Evolutionary conservation across 495 filamentous ascomycete species (phyloP).

Genomic region (Xylaria venustula): DNA sequence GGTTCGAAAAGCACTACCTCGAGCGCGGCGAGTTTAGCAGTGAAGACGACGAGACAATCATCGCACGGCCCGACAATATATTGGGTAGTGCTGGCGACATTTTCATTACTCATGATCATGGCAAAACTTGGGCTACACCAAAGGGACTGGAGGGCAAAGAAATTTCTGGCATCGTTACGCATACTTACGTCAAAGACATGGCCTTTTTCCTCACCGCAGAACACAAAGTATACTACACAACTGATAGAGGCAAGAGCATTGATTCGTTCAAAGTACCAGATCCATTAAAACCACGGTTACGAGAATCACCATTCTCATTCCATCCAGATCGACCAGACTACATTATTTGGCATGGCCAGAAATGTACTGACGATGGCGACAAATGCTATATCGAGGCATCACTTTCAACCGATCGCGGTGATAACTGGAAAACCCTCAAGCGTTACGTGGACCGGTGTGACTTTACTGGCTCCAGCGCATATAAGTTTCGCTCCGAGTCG

Average conservation of each 20-base stretch:
- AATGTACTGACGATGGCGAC: conserved; percentile 59
- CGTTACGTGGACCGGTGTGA: conserved; percentile 73
- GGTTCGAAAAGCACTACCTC: conserved; percentile 72
- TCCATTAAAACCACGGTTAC: conserved; percentile 27
- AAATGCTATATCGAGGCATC: conserved; percentile 71
- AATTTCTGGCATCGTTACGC: conserved; percentile 67
- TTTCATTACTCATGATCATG: conserved; percentile 76
- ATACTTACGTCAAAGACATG: conserved; percentile 73
- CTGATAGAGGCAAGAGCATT: conserved; percentile 68
- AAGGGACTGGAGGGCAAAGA: conserved; percentile 60
- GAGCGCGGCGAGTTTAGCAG: conserved; percentile 68
- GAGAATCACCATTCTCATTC: conserved; percentile 58
- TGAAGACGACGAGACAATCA: conserved; percentile 75
- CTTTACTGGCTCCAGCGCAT: conserved; percentile 66
- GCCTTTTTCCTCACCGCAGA: conserved; percentile 78
- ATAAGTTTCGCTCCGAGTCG: conserved; percentile 58
- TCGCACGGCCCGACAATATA: conserved; percentile 65
- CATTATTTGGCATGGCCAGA: conserved; percentile 83
- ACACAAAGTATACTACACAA: conserved; percentile 71
- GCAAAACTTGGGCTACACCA: conserved; percentile 67
- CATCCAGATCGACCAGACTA: conserved; percentile 80
- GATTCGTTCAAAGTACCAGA: conserved; percentile 64
- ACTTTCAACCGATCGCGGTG: conserved; percentile 70
- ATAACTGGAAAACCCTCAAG: conserved; percentile 67
- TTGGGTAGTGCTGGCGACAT: conserved; percentile 44